These are phyloP conservation scores for Tolypocladium guangdongense DNA, from an alignment of 2,329 filamentous ascomycete genomes.

Conservation along the genomic window DNA sequence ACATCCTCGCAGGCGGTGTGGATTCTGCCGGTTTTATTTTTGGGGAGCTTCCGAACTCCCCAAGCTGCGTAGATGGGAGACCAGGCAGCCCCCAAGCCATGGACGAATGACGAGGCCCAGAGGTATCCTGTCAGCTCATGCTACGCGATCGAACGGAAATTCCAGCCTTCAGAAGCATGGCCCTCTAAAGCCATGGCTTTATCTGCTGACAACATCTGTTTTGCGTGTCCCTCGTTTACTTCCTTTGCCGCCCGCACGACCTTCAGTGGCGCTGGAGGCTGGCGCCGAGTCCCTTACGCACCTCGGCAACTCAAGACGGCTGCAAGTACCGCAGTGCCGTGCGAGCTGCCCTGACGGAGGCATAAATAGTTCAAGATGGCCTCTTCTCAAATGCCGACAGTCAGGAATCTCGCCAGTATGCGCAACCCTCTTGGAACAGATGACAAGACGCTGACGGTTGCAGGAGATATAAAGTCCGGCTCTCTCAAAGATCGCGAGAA, in stretches of 20 bases:
- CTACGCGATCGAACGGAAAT: background rate
- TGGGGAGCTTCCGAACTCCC: constrained; percentile 1
- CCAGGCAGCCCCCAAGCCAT: background rate
- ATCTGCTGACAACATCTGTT: background rate
- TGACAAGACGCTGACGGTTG: constrained; percentile 4
- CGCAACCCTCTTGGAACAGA: background rate
- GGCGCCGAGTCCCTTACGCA: background rate
- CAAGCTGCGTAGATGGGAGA: too few species aligned
- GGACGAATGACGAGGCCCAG: background rate
- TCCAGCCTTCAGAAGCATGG: too few species aligned
- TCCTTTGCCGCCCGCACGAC: background rate
- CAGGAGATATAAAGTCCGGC: constrained; percentile 23
- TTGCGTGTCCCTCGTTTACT: background rate
- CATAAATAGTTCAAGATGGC: constrained; percentile 12
- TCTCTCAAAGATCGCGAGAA: constrained; percentile 26
- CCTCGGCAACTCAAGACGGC: background rate
- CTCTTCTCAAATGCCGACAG: constrained; percentile 19
- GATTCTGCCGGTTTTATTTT: constrained; percentile 20
- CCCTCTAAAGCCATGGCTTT: background rate
- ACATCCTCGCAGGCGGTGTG: constrained; percentile 20
- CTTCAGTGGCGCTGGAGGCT: background rate
- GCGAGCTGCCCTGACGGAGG: too few species aligned
- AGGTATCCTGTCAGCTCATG: background rate
- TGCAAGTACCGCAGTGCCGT: background rate
- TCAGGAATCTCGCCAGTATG: constrained; percentile 23